Percentiles rank a stretch among this genome's conserved stretches.
phyloP scores from a whole-genome alignment of 768 basidiomycete genomes.

The Termitomyces sp. region DNA sequence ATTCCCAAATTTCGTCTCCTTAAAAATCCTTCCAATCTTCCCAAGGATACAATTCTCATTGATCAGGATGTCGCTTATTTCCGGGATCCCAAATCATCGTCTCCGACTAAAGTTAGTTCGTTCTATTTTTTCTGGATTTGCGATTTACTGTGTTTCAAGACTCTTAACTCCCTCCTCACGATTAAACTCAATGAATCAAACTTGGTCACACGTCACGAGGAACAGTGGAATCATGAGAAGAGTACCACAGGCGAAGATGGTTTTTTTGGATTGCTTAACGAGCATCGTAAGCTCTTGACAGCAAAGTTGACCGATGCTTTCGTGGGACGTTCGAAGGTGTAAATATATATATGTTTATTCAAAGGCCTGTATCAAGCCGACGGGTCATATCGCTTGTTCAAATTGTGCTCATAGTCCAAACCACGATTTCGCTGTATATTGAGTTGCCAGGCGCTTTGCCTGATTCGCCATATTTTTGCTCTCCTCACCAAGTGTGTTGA shows the following conservation, averaged over 20 bases:
- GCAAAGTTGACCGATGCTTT: background rate
- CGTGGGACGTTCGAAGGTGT: background rate
- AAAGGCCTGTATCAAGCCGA: background rate
- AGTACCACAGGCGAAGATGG: background rate
- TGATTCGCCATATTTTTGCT: constrained; percentile 63
- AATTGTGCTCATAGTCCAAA: constrained; percentile 36
- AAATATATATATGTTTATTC: background rate
- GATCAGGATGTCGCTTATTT: constrained; percentile 1
- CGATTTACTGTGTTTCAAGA: background rate
- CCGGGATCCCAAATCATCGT: background rate
- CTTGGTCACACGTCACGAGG: background rate
- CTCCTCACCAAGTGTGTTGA: constrained; percentile 60
- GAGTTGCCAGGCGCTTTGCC: constrained; percentile 61
- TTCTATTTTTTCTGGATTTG: background rate
- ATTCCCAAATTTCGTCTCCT: background rate
- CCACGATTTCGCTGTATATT: constrained; percentile 64
- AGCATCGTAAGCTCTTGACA: background rate
- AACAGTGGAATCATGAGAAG: constrained; percentile 1
- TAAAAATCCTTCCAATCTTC: background rate
- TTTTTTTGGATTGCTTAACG: background rate
- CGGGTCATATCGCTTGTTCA: background rate
- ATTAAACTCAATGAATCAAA: background rate
- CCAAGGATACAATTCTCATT: background rate
- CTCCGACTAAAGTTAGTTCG: background rate
- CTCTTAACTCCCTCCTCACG: background rate